These are phyloP conservation scores for Conoideocrella luteorostrata DNA, from an alignment of 2,329 filamentous ascomycete species.

Conservation along the genomic window DNA sequence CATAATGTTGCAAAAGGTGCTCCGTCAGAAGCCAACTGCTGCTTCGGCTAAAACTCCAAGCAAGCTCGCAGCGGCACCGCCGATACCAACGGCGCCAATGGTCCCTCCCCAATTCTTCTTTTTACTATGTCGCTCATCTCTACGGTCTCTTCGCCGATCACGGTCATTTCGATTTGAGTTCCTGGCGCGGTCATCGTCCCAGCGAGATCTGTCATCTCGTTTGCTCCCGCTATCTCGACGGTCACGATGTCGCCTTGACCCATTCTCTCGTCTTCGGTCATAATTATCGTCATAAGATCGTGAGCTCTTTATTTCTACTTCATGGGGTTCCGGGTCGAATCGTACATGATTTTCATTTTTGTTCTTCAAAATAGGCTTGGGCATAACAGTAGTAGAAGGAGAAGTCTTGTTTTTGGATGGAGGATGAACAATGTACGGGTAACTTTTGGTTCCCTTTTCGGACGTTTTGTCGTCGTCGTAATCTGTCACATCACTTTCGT, in stretches of 20 bases:
- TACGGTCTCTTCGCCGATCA: conserved; percentile 29
- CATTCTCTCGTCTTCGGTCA: conserved; percentile 17
- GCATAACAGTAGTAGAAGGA: conserved; percentile 30
- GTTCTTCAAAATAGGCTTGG: conserved; percentile 58
- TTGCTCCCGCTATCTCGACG: conserved; percentile 15
- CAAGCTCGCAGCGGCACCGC: conserved; percentile 53
- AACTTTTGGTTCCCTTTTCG: conserved; percentile 24
- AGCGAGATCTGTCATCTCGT: conserved; percentile 15
- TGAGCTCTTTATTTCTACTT: conserved; percentile 30
- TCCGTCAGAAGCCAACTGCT: conserved; percentile 31
- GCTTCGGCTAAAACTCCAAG: conserved; percentile 53
- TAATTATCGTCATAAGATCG: conserved; percentile 26
- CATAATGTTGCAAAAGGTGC: too few relatives aligned
- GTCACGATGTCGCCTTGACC: conserved; percentile 17
- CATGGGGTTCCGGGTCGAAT: conserved; percentile 42
- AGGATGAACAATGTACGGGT: conserved; percentile 31
- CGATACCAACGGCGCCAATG: conserved; percentile 51
- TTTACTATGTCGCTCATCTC: conserved; percentile 30
- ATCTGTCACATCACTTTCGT: conserved; percentile 26
- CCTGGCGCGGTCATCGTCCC: conserved; percentile 22
- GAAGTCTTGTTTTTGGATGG: conserved; percentile 27
- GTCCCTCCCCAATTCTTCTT: conserved; percentile 47
- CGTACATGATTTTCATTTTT: conserved; percentile 51
- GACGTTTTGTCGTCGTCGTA: conserved; percentile 26
- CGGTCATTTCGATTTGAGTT: conserved; percentile 33